phyloP scores from a whole-genome alignment of 73 alveolate species.

The Paramecium bursaria region DNA sequence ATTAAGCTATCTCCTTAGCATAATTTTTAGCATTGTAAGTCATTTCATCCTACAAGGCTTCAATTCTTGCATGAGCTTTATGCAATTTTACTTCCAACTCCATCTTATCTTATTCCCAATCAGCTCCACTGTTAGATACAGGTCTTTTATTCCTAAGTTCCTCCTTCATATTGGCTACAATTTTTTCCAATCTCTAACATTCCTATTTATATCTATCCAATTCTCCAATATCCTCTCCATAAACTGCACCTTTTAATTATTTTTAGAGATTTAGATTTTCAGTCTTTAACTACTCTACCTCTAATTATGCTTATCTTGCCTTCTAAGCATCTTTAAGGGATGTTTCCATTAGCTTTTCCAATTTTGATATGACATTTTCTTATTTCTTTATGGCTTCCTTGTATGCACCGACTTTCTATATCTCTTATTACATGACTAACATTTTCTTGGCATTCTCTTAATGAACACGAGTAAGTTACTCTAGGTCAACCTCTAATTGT shows the following conservation, averaged over 20 bases:
- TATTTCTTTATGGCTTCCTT: conserved; percentile 97
- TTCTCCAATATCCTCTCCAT: conserved; percentile 89
- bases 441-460: conserved; percentile 90
- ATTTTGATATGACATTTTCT: conserved; percentile 97
- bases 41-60: conserved; percentile 95
- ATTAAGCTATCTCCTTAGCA: conserved; percentile 96
- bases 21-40: conserved; percentile 90
- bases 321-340: conserved; percentile 89
- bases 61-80: conserved; percentile 97
- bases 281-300: conserved; percentile 96
- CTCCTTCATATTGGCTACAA: conserved; percentile 92
- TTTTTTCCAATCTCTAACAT: conserved; percentile 86
- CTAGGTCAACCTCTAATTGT: conserved; percentile 94
- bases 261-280: conserved; percentile 94
- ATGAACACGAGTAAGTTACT: conserved; percentile 91
- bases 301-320: conserved; percentile 95
- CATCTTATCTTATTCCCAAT: conserved; percentile 96
- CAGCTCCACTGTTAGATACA: conserved; percentile 92
- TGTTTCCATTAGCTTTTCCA: conserved; percentile 92
- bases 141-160: conserved; percentile 96
- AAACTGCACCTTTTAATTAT: conserved; percentile 85
- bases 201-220: conserved; percentile 92
- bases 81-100: conserved; percentile 97
- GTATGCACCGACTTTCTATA: conserved; percentile 90
- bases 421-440: conserved; percentile 88